Base-by-base conservation (phyloP, 805 yeast species). In the Kazachstania viticola region DNA sequence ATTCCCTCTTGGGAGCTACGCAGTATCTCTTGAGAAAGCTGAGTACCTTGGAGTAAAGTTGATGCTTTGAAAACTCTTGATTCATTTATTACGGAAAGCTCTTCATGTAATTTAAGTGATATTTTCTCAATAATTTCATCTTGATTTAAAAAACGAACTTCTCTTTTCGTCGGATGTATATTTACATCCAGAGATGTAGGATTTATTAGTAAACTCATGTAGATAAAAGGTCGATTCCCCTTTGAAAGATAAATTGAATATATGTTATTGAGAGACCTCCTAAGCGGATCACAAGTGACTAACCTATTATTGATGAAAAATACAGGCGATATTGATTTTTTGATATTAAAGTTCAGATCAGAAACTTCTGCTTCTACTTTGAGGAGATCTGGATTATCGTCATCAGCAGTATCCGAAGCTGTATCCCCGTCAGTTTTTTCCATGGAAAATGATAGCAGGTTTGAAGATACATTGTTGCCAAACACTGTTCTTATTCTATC, bases 91-190 rank as follows among this genome's bases (percentile, higher is more conserved):
- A 61, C 60, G 2, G 71, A 58, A 18, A 91, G 60, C 2, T 60
- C 49, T 4, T 54, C 59, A 34, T 73, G 76, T 1, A 85, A 48
- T 4, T 54, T 44, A 0, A 55, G 51, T 21, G 77, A 64, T 2
- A 87, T 63, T 22, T 48, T 44, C 25, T 76, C 84, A 9, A 82
- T 69, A 14, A 91, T 84, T 48, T 87, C 96, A 28, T 79, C 91
- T 45, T 91, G 96, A 51, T 74, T 56, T 22, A 91, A 58, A 49
- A 91, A 85, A 27, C 93, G 54, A 2, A 91, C 96, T 46, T 88
- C 96, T 36, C 88, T 67, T 45, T 91, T 91, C 0, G 97, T 88
- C 0, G 98, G 98, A 49, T 91, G 98, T 11, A 91, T 77, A 50
- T 91, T 91, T 12, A 91, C 97, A 52, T 91, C 98, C 6, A 91